Conservation (phyloP, 495 filamentous ascomycete species). For the Extremus antarcticus region DNA sequence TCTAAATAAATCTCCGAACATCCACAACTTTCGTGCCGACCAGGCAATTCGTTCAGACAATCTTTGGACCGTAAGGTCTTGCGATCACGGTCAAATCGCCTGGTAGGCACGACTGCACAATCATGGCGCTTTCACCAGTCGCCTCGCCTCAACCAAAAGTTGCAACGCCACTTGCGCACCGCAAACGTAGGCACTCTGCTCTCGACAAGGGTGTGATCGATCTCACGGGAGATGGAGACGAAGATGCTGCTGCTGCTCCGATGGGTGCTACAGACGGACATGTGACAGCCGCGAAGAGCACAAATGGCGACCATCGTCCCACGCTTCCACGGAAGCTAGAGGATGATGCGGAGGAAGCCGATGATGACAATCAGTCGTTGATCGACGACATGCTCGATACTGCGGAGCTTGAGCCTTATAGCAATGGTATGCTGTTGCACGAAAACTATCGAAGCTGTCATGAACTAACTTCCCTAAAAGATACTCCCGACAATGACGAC, state of each 20-base stretch:
- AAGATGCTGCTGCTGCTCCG: not conserved
- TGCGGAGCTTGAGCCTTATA: not conserved
- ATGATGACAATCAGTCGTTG: not conserved
- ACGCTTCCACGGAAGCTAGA: not conserved
- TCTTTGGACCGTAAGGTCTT: no score
- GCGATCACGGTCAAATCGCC: no score
- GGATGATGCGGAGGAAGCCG: not conserved
- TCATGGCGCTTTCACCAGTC: not conserved
- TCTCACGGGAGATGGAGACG: not conserved
- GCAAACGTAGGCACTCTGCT: not conserved
- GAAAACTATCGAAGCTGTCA: no score
- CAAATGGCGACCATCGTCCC: not conserved
- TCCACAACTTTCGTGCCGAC: no score
- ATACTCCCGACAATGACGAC: not conserved
- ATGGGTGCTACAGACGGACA: not conserved
- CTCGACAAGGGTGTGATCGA: not conserved
- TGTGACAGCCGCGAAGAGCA: not conserved
- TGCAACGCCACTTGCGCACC: not conserved
- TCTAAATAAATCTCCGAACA: no score
- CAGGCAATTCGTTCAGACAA: no score
- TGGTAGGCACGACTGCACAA: not conserved
- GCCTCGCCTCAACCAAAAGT: not conserved
- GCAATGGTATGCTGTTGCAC: no score
- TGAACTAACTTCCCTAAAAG: not conserved
- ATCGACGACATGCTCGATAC: not conserved